Conservation (phyloP, 345 rosid genomes). For the Camelina sativa region DNA sequence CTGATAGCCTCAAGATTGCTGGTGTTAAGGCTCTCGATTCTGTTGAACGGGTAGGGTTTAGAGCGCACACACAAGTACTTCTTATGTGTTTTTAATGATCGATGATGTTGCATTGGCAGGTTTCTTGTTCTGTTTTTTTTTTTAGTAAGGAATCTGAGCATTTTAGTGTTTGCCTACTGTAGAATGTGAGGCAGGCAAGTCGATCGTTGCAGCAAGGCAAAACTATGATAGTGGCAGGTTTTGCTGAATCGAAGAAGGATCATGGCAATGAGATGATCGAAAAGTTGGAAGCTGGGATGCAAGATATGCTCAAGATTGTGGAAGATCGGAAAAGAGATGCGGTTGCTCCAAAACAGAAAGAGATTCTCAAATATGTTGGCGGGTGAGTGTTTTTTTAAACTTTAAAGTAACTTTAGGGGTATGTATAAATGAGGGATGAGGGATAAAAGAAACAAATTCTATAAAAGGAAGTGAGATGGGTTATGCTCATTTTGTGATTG, state of each 20-base stretch:
- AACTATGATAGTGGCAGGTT: slow-evolving; percentile 68
- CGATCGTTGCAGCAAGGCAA: slow-evolving; percentile 78
- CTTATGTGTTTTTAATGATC: not conserved
- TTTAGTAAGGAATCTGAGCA: not conserved
- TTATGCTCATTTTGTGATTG: slow-evolving; percentile 68
- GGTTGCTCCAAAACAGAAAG: slow-evolving; percentile 88
- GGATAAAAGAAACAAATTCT: not conserved
- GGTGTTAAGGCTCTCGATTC: slow-evolving; percentile 92
- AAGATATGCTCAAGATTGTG: slow-evolving; percentile 82
- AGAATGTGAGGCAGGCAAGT: slow-evolving; percentile 92
- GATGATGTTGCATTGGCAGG: not conserved
- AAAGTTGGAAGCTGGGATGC: slow-evolving; percentile 85
- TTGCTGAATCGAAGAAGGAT: slow-evolving; percentile 90
- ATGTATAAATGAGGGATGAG: slow-evolving; percentile 16
- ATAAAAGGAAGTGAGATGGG: slow-evolving; percentile 35
- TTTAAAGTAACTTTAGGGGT: not conserved
- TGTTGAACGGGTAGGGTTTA: slow-evolving; percentile 77
- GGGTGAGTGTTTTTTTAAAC: slow-evolving; percentile 55
- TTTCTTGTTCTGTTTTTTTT: not conserved
- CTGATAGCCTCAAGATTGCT: slow-evolving; percentile 86
- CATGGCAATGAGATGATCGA: slow-evolving; percentile 75
- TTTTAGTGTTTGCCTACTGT: slow-evolving; percentile 25
- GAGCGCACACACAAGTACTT: not conserved
- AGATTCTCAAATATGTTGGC: slow-evolving; percentile 86
- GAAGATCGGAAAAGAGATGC: slow-evolving; percentile 91